Evolutionary conservation across 768 basidiomycete genomes (phyloP).

Genomic region (Serendipita sp.): DNA sequence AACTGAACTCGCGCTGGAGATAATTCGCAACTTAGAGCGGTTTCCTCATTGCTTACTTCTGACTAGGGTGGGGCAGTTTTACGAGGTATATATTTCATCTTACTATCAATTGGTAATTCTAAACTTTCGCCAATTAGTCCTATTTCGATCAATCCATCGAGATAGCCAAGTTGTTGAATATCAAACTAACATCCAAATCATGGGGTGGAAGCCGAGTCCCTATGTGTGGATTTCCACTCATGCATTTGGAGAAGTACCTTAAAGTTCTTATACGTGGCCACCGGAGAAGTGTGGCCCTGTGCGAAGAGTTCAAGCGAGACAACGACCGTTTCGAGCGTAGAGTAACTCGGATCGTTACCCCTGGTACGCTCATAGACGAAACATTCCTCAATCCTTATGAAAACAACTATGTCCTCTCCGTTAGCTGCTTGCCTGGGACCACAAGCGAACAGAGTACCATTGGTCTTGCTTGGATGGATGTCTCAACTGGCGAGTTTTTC

Average conservation of each 20-base stretch:
- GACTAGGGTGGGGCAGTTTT: constrained; percentile 88
- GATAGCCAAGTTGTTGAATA: constrained; percentile 45
- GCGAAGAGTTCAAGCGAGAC: constrained; percentile 70
- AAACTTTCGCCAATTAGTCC: constrained; percentile 54
- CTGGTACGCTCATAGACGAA: constrained; percentile 88
- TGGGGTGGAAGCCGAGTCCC: constrained; percentile 53
- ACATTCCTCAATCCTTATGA: constrained; percentile 70
- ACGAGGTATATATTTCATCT: constrained; percentile 46
- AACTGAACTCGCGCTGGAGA: constrained; percentile 47
- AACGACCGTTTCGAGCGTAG: constrained; percentile 47
- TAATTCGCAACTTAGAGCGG: constrained; percentile 48
- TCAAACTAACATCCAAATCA: constrained; percentile 44
- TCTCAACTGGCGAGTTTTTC: constrained; percentile 89
- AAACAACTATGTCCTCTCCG: constrained; percentile 77
- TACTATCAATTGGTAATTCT: constrained; percentile 73
- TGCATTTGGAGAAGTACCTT: constrained; percentile 72
- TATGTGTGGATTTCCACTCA: constrained; percentile 85
- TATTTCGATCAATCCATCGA: constrained; percentile 49
- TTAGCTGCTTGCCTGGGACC: constrained; percentile 20
- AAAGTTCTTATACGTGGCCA: constrained; percentile 72
- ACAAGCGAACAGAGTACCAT: constrained; percentile 11
- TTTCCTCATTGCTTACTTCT: constrained; percentile 84
- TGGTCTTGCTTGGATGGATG: constrained; percentile 85
- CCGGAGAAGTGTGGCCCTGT: constrained; percentile 76
- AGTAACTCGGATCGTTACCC: constrained; percentile 76